These are phyloP conservation scores for Phytophthora colocasiae DNA, from an alignment of 352 stramenopile species.

Conservation along the genomic window DNA sequence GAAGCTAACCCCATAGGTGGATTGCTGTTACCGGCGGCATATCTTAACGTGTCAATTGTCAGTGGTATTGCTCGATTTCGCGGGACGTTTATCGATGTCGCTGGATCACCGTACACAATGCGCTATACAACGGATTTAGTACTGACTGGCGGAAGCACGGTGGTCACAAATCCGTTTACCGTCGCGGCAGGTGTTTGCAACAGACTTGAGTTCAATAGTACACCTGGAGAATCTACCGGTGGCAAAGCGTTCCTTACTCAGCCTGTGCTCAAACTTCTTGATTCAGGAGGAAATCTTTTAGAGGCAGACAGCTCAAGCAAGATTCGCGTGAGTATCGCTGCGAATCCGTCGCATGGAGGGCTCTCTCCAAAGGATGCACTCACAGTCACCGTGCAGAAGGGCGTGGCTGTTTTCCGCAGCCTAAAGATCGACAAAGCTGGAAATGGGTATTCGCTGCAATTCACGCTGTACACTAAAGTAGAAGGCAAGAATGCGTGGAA, in stretches of 20 bases:
- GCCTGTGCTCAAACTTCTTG: constrained; percentile 79
- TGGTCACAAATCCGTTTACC: constrained; percentile 84
- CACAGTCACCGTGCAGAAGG: constrained; percentile 47
- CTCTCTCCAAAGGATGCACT: constrained; percentile 56
- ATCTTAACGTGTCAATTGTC: constrained; percentile 64
- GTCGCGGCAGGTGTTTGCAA: constrained; percentile 67
- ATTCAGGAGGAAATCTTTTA: constrained; percentile 75
- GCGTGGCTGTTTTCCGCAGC: constrained; percentile 72
- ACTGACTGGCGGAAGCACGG: constrained; percentile 51
- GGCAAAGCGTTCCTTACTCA: constrained; percentile 80
- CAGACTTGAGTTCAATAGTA: constrained; percentile 53
- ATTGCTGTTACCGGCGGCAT: constrained; percentile 50
- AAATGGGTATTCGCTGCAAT: constrained; percentile 77
- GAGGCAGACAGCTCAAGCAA: constrained; percentile 71
- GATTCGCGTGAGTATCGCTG: constrained; percentile 68
- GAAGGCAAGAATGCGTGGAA: constrained; percentile 44
- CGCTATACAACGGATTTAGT: constrained; percentile 70
- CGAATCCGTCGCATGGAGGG: constrained; percentile 70
- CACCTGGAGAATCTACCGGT: constrained; percentile 50
- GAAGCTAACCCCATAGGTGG: constrained; percentile 67
- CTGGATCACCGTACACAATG: constrained; percentile 80
- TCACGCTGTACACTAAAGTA: constrained; percentile 67
- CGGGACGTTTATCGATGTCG: constrained; percentile 74
- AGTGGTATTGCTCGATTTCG: constrained; percentile 66
- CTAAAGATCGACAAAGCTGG: constrained; percentile 81